Evolutionary conservation across 2,329 filamentous ascomycete genomes (phyloP), one percentile per base, ranked within the genome.

Genomic region (Arthroderma sp.): DNA sequence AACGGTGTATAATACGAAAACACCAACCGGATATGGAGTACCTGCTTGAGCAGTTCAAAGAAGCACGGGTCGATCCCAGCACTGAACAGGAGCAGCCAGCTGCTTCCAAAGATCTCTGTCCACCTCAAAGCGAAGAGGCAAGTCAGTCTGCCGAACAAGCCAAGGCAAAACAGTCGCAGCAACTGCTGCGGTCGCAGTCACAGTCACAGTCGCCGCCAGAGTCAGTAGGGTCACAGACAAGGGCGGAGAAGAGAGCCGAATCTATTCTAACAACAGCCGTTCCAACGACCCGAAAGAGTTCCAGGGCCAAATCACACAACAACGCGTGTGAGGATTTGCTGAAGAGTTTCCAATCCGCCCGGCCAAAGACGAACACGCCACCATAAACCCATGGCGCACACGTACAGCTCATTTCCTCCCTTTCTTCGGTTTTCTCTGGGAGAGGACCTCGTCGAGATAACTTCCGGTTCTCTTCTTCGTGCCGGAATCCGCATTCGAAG

Each of bases 361-460:
- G 23, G 25, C 28, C 47, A 17, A 33, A 4, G 28, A 13, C 3
- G 7, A 19, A 17, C 9, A 25, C 47, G 33, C 13, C 23, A 17
- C 23, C 15, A 31, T 33, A 31, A 47, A 6, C 13, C 35, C 35
- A 8, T 13, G 19, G 28, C n/a, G n/a, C 37, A 6, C 21, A 49
- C 11, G 8, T 9, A 33, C 15, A n/a, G 23, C 4, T 54, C 38
- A 35, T 28, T 54, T 60, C 73, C 74, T 62, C 31, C 37, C 51
- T 74, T 76, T 77, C 69, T 80, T 81, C 61, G 74, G 77, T 6
- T 74, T 73, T 57, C 71, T 62, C 52, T 71, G 65, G n/a, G 69
- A 69, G 52, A 75, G 63, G 15, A 82, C 66, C 61, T 82, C 77
- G 65, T 83, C 80, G 23, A 83, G 68, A 63, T 78, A 82, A 60